Conservation (phyloP, 257 asterid genomes). For the Hygrophila difformis region DNA sequence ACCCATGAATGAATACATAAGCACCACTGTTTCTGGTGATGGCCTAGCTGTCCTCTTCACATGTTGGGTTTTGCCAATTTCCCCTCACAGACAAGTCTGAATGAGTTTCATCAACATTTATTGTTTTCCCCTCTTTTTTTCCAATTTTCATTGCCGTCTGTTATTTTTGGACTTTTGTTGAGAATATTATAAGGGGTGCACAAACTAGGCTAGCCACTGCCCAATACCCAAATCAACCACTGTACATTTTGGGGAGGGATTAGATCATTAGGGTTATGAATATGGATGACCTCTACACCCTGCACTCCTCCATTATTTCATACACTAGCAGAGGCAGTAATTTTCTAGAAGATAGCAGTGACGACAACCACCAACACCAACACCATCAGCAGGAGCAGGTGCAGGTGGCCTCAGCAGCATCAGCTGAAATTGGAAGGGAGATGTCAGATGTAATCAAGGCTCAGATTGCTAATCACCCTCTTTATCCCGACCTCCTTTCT, state of each 20-base stretch:
- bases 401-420: conserved; percentile 3
- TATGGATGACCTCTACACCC: conserved; percentile 48
- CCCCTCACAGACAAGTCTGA: not conserved
- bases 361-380: conserved; percentile 9
- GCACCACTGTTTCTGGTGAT: conserved; percentile 19
- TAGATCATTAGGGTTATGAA: too few species aligned
- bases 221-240: conserved; percentile 7
- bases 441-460: conserved; percentile 51
- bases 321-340: conserved; percentile 11
- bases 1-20: conserved; percentile 18
- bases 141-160: too few species aligned
- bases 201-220: not conserved
- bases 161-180: too few species aligned
- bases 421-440: conserved; percentile 16
- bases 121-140: not conserved
- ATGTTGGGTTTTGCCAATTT: conserved; percentile 1
- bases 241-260: conserved; percentile 9
- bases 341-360: conserved; percentile 15
- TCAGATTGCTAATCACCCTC: conserved; percentile 82
- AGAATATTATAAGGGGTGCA: too few species aligned
- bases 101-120: not conserved
- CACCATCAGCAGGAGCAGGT: not conserved
- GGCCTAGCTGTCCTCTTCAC: conserved; percentile 12
- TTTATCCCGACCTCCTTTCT: conserved; percentile 60
- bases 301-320: conserved; percentile 32